Base-by-base conservation (phyloP, 129 eudicot species). In the Gnaphalium uliginosum region DNA sequence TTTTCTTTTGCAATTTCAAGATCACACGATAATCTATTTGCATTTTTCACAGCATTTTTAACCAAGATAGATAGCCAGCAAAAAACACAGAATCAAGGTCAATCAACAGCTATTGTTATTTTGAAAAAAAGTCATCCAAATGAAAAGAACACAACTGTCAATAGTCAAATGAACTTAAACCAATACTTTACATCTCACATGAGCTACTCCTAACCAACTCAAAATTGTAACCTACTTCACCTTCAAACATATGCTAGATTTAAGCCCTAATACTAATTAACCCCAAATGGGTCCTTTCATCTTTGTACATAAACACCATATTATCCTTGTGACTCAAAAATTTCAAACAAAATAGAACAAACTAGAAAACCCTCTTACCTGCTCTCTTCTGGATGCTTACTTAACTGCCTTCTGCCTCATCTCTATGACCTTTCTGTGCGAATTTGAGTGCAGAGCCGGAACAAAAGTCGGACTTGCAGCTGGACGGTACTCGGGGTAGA, bases 381-480 rank as follows among this genome's bases (percentile, higher is more conserved):
- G 64, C 35, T 61, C 11, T 24, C 64, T 37, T 37, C 53, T 41
- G 26, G 33, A 25, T 24, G 41, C 77, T 75, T 81, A 76, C 56
- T 69, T 29, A 14, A 56, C 82, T 17, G 64, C 79, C 67, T 83
- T 83, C 68, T 75, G 76, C 75, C 97, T 88, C 92, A 86, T 91
- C 88, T 88, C 92, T 6, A 88, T 63, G 50, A 91, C 97, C 79
- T 86, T 88, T 82, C 79, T 86, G 90, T 86, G 94, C 8, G 89
- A 82, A 72, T 91, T 91, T 35, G 97, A 91, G 86, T 88, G 97
- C 79, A 83, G 70, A 4, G 86, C 74, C 3, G 92, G 95, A 39
- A 83, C 87, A 76, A 91, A 91, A 1, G 97, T 88, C 1, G 95
- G 97, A 59, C 97, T 91, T 50, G 95, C 92, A 24, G 92, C 92